Percentiles rank a stretch among this genome's conserved stretches.
These are phyloP conservation scores for Cryptococcus floricola DNA, from an alignment of 1,284 basidiomycete genomes.

Conservation along the genomic window DNA sequence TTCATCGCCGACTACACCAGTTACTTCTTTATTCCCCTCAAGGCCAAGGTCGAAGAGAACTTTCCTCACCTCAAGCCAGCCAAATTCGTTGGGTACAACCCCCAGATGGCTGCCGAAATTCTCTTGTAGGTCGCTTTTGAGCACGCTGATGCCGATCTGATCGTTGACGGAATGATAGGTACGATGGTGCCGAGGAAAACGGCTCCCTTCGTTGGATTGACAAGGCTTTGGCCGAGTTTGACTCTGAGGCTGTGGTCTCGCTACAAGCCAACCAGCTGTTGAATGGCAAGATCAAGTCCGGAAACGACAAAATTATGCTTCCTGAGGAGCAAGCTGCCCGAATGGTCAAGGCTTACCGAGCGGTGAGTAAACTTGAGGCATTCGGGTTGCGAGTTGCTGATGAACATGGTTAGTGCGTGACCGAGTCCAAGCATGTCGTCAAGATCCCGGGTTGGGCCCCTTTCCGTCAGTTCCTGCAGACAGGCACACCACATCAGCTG, in stretches of 20 bases:
- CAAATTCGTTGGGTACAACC: conserved; percentile 9
- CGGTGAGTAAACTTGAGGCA: too few relatives aligned
- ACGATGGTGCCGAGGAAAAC: conserved; percentile 5
- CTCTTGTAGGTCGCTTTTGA: conserved; percentile 5
- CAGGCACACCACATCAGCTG: not conserved
- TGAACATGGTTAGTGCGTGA: not conserved
- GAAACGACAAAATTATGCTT: not conserved
- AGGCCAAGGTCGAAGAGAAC: conserved; percentile 11
- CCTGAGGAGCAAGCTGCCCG: not conserved
- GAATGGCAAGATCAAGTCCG: not conserved
- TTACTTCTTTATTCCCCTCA: conserved; percentile 10
- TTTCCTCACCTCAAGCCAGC: conserved; percentile 13
- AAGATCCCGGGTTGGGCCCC: conserved; percentile 13
- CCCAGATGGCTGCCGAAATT: conserved; percentile 5
- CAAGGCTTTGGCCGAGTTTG: not conserved
- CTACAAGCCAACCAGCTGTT: not conserved
- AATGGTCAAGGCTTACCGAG: conserved; percentile 1
- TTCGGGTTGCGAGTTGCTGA: too few relatives aligned
- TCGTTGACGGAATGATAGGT: not conserved
- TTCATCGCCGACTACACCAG: conserved; percentile 14
- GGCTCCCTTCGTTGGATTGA: conserved; percentile 12
- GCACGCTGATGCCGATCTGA: not conserved
- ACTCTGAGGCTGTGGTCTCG: not conserved
- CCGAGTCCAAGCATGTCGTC: conserved; percentile 7
- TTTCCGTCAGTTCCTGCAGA: conserved; percentile 9